Percentiles rank a stretch among this genome's conserved stretches.
These are phyloP conservation scores for Lentinula guzmanii DNA, from an alignment of 768 basidiomycete genomes.

Conservation along the genomic window DNA sequence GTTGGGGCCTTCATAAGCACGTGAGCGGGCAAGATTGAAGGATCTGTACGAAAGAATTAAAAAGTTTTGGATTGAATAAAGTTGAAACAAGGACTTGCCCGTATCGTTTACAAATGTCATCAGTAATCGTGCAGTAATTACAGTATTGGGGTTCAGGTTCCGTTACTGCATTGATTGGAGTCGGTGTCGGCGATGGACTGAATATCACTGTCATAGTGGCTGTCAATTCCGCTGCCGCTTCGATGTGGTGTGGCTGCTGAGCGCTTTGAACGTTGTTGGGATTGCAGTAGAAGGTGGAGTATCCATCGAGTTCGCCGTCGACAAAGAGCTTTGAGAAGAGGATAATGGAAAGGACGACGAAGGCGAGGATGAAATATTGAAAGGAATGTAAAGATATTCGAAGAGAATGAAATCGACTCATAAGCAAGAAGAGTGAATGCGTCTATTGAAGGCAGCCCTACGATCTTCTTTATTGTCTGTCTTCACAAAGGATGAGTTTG, in stretches of 20 bases:
- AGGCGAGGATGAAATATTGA: background rate
- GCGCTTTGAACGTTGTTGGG: background rate
- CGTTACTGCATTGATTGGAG: background rate
- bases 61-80: background rate
- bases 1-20: slow-evolving; percentile 1
- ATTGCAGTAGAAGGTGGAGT: background rate
- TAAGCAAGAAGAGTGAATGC: background rate
- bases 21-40: slow-evolving; percentile 1
- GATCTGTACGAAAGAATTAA: background rate
- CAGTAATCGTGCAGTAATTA: background rate
- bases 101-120: slow-evolving; percentile 2
- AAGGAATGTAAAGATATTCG: background rate
- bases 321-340: background rate
- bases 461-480: too few relatives aligned
- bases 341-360: background rate
- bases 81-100: background rate
- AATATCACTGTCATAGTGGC: background rate
- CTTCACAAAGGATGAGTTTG: too few relatives aligned
- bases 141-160: background rate
- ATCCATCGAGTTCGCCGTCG: background rate
- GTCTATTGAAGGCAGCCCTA: too few relatives aligned
- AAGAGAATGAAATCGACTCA: background rate
- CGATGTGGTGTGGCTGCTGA: background rate
- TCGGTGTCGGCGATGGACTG: background rate
- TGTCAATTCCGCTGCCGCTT: background rate